Conservation (phyloP, 2,329 filamentous ascomycete genomes). For the Aspergillus luchuensis region DNA sequence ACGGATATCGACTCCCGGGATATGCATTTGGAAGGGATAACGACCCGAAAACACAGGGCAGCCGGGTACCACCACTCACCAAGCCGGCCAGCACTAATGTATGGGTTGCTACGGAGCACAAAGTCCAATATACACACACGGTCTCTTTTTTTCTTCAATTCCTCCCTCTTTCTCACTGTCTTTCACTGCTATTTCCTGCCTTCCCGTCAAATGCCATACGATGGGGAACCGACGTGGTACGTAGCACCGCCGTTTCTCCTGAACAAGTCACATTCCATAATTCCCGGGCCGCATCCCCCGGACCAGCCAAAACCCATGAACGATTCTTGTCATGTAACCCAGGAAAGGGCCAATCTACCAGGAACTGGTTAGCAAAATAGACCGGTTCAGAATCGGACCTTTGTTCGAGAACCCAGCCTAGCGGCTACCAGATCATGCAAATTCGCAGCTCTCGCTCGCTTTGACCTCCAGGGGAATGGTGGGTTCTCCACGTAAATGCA, state of each 20-base stretch:
- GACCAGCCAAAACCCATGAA: slow-evolving; percentile 9
- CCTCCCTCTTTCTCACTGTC: background rate
- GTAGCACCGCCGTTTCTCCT: slow-evolving; percentile 10
- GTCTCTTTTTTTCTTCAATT: background rate
- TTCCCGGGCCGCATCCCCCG: slow-evolving; percentile 20
- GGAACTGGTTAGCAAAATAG: slow-evolving; percentile 17
- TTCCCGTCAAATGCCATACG: background rate
- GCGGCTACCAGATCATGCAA: slow-evolving; percentile 16
- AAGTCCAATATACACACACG: too few species aligned
- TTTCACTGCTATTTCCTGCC: background rate
- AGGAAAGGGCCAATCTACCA: background rate
- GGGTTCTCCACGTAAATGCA: slow-evolving; percentile 15
- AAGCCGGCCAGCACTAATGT: too few species aligned
- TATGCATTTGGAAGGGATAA: slow-evolving; percentile 11
- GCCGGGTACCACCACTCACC: too few species aligned
- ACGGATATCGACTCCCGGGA: slow-evolving; percentile 19
- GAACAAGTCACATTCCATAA: slow-evolving; percentile 25
- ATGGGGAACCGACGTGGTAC: background rate
- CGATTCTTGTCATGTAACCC: slow-evolving; percentile 12
- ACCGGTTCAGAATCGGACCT: slow-evolving; percentile 17
- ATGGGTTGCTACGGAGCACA: too few species aligned
- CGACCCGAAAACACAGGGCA: background rate
- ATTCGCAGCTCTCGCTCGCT: slow-evolving; percentile 12
- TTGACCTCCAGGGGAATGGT: slow-evolving; percentile 11
- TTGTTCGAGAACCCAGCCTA: slow-evolving; percentile 17